phyloP scores from a whole-genome alignment of 2,329 filamentous ascomycete species.

The Botrytis elliptica region DNA sequence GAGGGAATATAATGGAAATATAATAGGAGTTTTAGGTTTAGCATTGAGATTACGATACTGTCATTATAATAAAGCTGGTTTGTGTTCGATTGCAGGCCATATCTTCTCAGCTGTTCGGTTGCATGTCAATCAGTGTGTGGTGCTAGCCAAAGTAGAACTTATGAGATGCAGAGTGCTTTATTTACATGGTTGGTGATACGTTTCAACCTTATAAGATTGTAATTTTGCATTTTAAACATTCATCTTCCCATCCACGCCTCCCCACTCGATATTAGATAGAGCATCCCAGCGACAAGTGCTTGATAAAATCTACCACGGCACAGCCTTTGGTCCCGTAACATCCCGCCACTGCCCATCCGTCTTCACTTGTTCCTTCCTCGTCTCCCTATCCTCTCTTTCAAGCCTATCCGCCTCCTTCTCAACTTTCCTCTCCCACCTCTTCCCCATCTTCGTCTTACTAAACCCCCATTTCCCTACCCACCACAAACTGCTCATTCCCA shows the following conservation, averaged over 20 bases:
- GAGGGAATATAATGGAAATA: background rate
- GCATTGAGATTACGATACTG: background rate
- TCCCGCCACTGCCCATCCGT: slow-evolving; percentile 38
- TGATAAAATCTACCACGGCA: slow-evolving; percentile 32
- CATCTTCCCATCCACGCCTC: background rate
- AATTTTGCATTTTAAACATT: background rate
- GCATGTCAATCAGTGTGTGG: background rate
- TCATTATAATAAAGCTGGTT: background rate
- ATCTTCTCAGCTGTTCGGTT: background rate
- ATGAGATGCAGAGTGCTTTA: background rate
- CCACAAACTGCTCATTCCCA: slow-evolving; percentile 36
- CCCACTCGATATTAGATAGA: background rate
- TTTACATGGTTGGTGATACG: background rate
- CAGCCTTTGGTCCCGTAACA: slow-evolving; percentile 35
- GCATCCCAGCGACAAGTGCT: too few species aligned
- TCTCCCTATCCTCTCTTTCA: slow-evolving; percentile 23
- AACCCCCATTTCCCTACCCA: slow-evolving; percentile 39
- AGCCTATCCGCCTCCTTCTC: slow-evolving; percentile 25
- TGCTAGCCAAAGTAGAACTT: background rate
- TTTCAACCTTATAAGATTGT: background rate
- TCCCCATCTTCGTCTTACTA: slow-evolving; percentile 30
- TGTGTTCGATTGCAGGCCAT: background rate
- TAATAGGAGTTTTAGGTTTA: background rate
- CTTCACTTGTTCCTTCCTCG: slow-evolving; percentile 28
- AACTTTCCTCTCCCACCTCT: slow-evolving; percentile 30